Percentiles rank a stretch among this genome's conserved stretches.
These are phyloP conservation scores for Trichoderma endophyticum DNA, from an alignment of 2,329 filamentous ascomycete genomes.

Conservation along the genomic window DNA sequence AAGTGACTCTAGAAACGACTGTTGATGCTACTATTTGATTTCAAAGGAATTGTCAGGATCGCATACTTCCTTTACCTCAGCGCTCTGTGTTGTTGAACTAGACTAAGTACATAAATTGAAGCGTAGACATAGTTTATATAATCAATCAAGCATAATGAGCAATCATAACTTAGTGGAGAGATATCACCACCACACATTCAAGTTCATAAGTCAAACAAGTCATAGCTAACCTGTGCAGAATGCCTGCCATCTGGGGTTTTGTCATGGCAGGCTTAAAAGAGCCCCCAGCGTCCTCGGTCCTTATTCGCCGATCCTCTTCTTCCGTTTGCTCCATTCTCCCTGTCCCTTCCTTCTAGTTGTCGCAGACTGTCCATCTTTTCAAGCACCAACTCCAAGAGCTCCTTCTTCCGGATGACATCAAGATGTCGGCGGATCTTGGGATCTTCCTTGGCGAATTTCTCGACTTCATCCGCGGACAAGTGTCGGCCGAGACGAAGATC, in stretches of 20 bases:
- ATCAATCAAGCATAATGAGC: not conserved
- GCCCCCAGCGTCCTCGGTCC: constrained; percentile 47
- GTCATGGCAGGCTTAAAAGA: constrained; percentile 39
- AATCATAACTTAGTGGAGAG: not conserved
- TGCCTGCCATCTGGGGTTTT: not conserved
- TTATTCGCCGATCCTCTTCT: constrained; percentile 34
- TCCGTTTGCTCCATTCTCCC: constrained; percentile 40
- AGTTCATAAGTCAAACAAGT: not conserved
- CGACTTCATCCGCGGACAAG: constrained; percentile 74
- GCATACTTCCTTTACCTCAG: not conserved
- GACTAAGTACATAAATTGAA: not conserved
- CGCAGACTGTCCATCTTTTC: constrained; percentile 93
- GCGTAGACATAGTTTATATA: not conserved
- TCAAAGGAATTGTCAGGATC: constrained; percentile 17
- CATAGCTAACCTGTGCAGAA: not conserved
- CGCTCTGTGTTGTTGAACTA: not conserved
- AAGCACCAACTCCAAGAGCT: constrained; percentile 85
- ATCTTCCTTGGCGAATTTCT: constrained; percentile 89
- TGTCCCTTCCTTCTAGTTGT: constrained; percentile 74
- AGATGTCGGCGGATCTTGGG: constrained; percentile 84
- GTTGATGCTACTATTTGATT: constrained; percentile 30
- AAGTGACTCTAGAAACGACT: constrained; percentile 81
- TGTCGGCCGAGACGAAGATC: constrained; percentile 82
- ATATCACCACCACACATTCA: not conserved
- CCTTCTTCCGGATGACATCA: constrained; percentile 88